These are phyloP conservation scores for Albizia julibrissin DNA, from an alignment of 306 rosid species.

Conservation along the genomic window DNA sequence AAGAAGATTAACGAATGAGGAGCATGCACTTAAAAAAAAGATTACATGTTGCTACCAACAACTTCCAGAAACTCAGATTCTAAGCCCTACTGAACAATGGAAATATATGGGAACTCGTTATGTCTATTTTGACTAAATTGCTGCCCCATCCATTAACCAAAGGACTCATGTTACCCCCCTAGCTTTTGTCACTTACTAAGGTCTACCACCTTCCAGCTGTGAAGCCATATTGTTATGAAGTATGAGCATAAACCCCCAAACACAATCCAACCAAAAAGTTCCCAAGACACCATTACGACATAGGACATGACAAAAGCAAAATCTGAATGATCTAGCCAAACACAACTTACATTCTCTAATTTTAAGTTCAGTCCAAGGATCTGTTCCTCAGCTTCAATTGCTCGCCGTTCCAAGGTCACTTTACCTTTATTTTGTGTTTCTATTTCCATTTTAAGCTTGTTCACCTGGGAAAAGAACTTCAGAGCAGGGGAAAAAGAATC, in stretches of 20 bases:
- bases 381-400: slow-evolving; percentile 56
- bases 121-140: neutral
- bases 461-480: slow-evolving; percentile 39
- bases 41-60: neutral
- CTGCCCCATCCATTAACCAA: neutral
- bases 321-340: slow-evolving; percentile 5
- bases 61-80: neutral
- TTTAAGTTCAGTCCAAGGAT: slow-evolving; percentile 43
- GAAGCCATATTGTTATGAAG: neutral
- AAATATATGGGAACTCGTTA: neutral
- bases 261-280: neutral
- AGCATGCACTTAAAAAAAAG: neutral
- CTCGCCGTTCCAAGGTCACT: slow-evolving; percentile 46
- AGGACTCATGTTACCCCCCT: neutral
- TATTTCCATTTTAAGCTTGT: slow-evolving; percentile 45
- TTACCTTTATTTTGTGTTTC: slow-evolving; percentile 49
- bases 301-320: neutral
- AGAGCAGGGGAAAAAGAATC: neutral
- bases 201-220: neutral
- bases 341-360: slow-evolving; percentile 50
- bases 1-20: neutral
- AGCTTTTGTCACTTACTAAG: neutral
- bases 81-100: neutral
- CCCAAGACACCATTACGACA: neutral
- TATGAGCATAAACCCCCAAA: neutral